Percentiles rank a stretch among this genome's conserved stretches.
Evolutionary conservation across 257 asterid genomes (phyloP).

Genomic region (Mentha longifolia): DNA sequence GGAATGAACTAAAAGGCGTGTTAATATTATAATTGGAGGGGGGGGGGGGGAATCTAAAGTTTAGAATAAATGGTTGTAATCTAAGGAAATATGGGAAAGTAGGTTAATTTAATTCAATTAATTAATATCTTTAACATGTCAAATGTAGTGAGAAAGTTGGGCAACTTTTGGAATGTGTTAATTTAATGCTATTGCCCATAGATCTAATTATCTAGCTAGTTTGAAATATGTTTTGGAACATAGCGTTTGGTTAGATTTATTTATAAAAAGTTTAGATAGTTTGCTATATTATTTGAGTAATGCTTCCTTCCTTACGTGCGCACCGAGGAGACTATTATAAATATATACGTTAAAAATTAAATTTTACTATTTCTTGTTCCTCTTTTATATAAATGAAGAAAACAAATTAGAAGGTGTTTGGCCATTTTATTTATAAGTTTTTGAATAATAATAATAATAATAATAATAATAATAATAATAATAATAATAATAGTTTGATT

Average conservation of each 20-base stretch:
- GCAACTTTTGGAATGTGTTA: background rate
- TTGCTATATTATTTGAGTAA: no score
- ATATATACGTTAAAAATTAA: no score
- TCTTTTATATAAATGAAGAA: no score
- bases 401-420: no score
- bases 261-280: background rate
- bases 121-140: background rate
- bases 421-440: background rate
- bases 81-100: background rate
- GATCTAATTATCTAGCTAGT: background rate
- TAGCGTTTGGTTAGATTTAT: background rate
- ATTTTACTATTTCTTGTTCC: no score
- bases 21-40: background rate
- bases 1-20: constrained; percentile 2
- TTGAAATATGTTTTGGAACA: background rate
- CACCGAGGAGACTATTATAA: no score
- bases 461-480: no score
- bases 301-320: no score
- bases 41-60: background rate
- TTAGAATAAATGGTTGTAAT: background rate
- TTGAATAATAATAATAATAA: no score
- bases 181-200: background rate
- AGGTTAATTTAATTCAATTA: constrained; percentile 7
- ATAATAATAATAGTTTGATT: no score
- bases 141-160: constrained; percentile 18